Evolutionary conservation across 1,284 basidiomycete species (phyloP).

Genomic region (Athelia psychrophila): DNA sequence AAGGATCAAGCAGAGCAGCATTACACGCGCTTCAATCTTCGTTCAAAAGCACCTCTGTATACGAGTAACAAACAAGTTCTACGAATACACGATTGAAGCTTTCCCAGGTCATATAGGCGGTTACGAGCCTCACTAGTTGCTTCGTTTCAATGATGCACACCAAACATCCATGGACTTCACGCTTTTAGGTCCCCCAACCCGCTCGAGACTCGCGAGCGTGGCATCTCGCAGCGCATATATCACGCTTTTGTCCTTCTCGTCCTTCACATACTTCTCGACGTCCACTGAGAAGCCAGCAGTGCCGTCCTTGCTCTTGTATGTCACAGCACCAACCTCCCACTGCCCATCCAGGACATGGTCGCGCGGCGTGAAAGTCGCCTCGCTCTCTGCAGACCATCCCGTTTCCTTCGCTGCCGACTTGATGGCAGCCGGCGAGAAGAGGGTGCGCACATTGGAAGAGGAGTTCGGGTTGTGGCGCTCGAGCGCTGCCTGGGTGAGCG

Average conservation of each 20-base stretch:
- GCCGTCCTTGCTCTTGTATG: constrained; percentile 6
- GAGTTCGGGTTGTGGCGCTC: constrained; percentile 30
- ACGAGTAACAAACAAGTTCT: no score
- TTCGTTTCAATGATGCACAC: neutral
- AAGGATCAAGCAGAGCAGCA: no score
- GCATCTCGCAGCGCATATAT: constrained; percentile 14
- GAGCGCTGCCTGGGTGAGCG: constrained; percentile 34
- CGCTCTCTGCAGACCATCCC: constrained; percentile 23
- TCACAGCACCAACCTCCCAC: constrained; percentile 32
- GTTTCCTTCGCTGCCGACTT: constrained; percentile 22
- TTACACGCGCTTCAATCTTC: no score
- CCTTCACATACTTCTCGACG: constrained; percentile 11
- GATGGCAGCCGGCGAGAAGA: constrained; percentile 32
- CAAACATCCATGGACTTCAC: constrained; percentile 16
- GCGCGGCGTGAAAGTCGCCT: constrained; percentile 23
- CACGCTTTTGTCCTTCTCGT: constrained; percentile 13
- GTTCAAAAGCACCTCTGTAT: no score
- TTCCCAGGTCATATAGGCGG: no score
- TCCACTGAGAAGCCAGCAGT: constrained; percentile 8
- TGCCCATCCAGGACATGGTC: constrained; percentile 30
- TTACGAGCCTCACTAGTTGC: no score
- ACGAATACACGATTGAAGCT: no score
- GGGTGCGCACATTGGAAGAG: constrained; percentile 36
- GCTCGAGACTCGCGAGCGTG: constrained; percentile 7
- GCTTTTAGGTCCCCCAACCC: constrained; percentile 10